Evolutionary conservation across 2,329 filamentous ascomycete genomes (phyloP).

Genomic region (Fusarium temperatum): DNA sequence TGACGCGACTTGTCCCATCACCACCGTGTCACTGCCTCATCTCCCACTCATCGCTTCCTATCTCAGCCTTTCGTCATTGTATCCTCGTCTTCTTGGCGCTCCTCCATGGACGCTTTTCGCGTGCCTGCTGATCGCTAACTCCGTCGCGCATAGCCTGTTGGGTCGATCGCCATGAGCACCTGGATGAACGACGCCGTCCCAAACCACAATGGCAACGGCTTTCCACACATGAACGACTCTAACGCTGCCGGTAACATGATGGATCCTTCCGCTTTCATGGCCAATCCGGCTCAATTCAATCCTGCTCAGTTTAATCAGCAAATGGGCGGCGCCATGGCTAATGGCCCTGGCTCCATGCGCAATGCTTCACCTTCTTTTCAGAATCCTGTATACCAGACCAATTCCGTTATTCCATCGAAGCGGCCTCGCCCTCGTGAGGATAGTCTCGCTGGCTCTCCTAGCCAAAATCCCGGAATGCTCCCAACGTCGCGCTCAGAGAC

Average conservation of each 20-base stretch:
- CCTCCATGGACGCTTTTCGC: conserved; percentile 53
- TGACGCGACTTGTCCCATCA: conserved; percentile 55
- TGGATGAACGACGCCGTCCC: conserved; percentile 77
- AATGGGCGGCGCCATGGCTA: conserved; percentile 72
- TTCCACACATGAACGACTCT: conserved; percentile 70
- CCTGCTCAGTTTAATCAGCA: conserved; percentile 66
- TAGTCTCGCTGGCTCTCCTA: conserved; percentile 82
- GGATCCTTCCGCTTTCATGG: conserved; percentile 72
- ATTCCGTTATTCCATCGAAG: conserved; percentile 89
- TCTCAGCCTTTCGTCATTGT: conserved; percentile 48
- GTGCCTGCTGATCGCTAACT: conserved; percentile 57
- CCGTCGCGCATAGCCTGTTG: conserved; percentile 54
- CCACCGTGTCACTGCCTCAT: conserved; percentile 60
- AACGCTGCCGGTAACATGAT: conserved; percentile 68
- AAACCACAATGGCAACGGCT: conserved; percentile 76
- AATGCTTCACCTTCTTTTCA: conserved; percentile 82
- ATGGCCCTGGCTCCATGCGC: conserved; percentile 82
- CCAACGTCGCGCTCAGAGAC: conserved; percentile 91
- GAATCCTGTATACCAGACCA: conserved; percentile 83
- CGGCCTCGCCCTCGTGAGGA: conserved; percentile 84
- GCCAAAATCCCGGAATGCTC: conserved; percentile 76
- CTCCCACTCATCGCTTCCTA: conserved; percentile 46
- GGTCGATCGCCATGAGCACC: conserved; percentile 70
- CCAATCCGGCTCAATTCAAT: conserved; percentile 68
- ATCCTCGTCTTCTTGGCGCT: conserved; percentile 44